Evolutionary conservation across 257 asterid species (phyloP), one percentile per base, ranked within the genome.

Genomic region (Solanum gandarillasii): DNA sequence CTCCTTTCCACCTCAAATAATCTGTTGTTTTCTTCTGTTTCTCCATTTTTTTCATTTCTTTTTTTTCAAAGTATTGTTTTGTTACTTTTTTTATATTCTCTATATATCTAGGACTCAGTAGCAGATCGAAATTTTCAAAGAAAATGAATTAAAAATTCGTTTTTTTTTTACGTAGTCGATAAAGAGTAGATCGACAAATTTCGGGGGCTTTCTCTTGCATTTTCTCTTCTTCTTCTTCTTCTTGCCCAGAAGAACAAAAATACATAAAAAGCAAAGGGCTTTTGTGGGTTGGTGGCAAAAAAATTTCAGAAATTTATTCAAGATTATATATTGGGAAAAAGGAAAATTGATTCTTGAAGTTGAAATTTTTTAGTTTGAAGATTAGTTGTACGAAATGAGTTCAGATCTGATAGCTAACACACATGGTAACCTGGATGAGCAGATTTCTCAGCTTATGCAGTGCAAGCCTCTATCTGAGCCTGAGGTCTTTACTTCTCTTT

Each of bases 401-500:
- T 89, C 93, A 92, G 99, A 95, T 96, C 98, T 94, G 97, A 92
- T 91, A 87, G 92, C 94, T 89, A 94, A 92, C 93, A 89, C 98
- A 5, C 92, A 92, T 91, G 98, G 98, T 29, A 96, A 95, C 87
- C 95, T 95, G 89, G 99, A 96, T 90, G 95, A 96, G 89, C 98
- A 96, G 93, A 95, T 96, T 94, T 90, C 92, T 83, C 98, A 96
- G 94, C 98, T 96, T 88, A 94, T 94, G 96, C 98, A 95, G 92
- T 96, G 99, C 98, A 96, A 95, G 89, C 98, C 99, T 76, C 90
- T 96, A 87, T 89, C 98, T 36, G 99, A 96, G 91, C 93, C 98
- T 8, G 98, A 96, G 93, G 99, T 96, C 82, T 39, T 85, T 83
- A 83, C 34, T 18, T 32, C 29, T 76, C 7, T 32, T 14, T 52